These are phyloP conservation scores for Blepharisma stoltei DNA, from an alignment of 73 alveolate genomes.

Conservation along the genomic window DNA sequence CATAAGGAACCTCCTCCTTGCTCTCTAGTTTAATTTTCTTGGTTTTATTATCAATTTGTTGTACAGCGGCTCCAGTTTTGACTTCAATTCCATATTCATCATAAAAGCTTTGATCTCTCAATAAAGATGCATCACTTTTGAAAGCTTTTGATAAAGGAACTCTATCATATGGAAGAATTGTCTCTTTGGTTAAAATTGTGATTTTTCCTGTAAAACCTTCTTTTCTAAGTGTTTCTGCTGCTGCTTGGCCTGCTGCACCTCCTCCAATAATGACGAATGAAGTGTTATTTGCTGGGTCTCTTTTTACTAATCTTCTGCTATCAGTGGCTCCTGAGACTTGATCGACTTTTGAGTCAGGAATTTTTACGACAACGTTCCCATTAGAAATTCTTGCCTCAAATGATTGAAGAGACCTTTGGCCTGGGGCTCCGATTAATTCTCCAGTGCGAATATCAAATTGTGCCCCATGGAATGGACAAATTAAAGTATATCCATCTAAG, in stretches of 20 bases:
- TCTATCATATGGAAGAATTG: slow-evolving; percentile 73
- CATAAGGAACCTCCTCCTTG: slow-evolving; percentile 51
- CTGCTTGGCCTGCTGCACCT: slow-evolving; percentile 80
- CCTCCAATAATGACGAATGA: slow-evolving; percentile 81
- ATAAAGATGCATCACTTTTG: slow-evolving; percentile 35
- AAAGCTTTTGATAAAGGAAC: slow-evolving; percentile 59
- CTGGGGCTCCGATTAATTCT: slow-evolving; percentile 77
- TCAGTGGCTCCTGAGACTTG: slow-evolving; percentile 67
- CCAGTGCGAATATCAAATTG: slow-evolving; percentile 72
- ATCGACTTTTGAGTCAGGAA: slow-evolving; percentile 48
- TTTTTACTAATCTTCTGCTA: slow-evolving; percentile 59
- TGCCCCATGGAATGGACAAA: slow-evolving; percentile 90
- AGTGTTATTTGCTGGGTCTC: slow-evolving; percentile 69
- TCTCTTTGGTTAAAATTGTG: slow-evolving; percentile 61
- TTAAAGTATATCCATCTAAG: slow-evolving; percentile 70
- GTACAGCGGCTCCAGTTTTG: slow-evolving; percentile 40
- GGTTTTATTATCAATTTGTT: slow-evolving; percentile 40
- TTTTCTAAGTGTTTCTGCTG: slow-evolving; percentile 83
- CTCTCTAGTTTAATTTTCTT: slow-evolving; percentile 43
- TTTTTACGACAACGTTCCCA: slow-evolving; percentile 51
- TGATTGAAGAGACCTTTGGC: slow-evolving; percentile 65
- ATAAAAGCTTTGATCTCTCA: slow-evolving; percentile 49
- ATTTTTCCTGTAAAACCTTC: slow-evolving; percentile 76
- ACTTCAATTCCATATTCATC: slow-evolving; percentile 61
- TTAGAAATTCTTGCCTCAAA: slow-evolving; percentile 55